These are phyloP conservation scores for Colletotrichum sp. DNA, from an alignment of 2,329 filamentous ascomycete genomes.

Conservation along the genomic window DNA sequence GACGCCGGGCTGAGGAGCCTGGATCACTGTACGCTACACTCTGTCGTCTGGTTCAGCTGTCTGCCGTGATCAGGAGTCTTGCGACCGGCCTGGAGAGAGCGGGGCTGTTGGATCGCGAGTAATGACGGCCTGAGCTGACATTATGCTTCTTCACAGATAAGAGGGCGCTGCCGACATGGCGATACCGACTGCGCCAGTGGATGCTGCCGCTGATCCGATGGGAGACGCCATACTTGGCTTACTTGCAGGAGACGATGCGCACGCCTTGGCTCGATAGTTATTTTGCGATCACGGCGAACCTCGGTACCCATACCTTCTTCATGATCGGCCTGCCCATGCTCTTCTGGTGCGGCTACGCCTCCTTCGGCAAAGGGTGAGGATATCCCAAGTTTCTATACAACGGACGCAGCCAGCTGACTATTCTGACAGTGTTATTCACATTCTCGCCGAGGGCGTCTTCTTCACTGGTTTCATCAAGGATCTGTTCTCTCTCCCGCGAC, in stretches of 20 bases:
- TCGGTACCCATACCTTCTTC: constrained; percentile 98
- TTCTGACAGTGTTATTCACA: constrained; percentile 66
- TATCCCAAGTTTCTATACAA: not conserved
- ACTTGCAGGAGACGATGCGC: constrained; percentile 80
- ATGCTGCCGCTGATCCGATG: constrained; percentile 87
- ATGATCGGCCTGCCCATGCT: constrained; percentile 94
- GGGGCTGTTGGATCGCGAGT: not conserved
- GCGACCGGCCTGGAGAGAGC: not conserved
- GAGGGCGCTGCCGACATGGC: constrained; percentile 83
- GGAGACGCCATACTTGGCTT: constrained; percentile 94
- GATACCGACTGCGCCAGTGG: constrained; percentile 81
- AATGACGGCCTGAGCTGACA: constrained; percentile 10
- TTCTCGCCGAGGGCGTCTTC: constrained; percentile 80
- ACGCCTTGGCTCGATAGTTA: constrained; percentile 90
- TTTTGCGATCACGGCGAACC: constrained; percentile 94
- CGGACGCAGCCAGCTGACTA: not conserved
- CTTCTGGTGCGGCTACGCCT: constrained; percentile 94
- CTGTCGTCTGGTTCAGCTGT: not conserved
- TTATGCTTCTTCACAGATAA: constrained; percentile 64
- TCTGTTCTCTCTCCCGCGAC: constrained; percentile 87
- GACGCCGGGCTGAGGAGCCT: constrained; percentile 83
- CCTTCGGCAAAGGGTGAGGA: constrained; percentile 83
- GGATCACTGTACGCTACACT: constrained; percentile 71
- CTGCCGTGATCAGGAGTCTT: not conserved
- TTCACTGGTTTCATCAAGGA: constrained; percentile 95